These are phyloP conservation scores for Pythium sp. DNA, from an alignment of 352 stramenopile genomes.

Conservation along the genomic window DNA sequence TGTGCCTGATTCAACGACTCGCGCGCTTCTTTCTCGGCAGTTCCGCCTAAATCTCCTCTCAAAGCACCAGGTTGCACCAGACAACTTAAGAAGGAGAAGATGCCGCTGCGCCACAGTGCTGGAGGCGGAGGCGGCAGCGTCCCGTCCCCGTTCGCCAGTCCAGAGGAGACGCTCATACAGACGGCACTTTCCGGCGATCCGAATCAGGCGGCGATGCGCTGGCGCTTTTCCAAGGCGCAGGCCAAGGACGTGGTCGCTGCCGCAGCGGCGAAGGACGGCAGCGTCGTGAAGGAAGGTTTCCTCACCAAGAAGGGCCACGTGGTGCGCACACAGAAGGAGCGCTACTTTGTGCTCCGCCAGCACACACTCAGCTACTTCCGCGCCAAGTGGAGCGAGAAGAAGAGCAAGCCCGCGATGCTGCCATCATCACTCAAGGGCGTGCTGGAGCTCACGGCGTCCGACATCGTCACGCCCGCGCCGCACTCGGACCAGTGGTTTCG, in stretches of 20 bases:
- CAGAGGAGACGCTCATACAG: conserved; percentile 9
- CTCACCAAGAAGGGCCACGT: conserved; percentile 55
- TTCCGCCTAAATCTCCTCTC: not conserved
- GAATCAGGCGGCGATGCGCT: conserved; percentile 13
- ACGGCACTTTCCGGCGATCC: not conserved
- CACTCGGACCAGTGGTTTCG: conserved; percentile 62
- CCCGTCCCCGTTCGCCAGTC: conserved; percentile 13
- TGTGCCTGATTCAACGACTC: not conserved
- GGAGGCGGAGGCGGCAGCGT: not conserved
- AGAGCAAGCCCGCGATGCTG: conserved; percentile 18
- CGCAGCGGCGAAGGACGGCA: not conserved
- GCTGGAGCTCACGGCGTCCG: conserved; percentile 38
- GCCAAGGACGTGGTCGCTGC: conserved; percentile 3
- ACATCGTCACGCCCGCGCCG: conserved; percentile 46
- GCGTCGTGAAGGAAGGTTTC: conserved; percentile 34
- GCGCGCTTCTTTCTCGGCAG: conserved; percentile 2
- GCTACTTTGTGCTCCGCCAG: conserved; percentile 44
- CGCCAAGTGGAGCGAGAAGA: conserved; percentile 25
- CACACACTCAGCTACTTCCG: conserved; percentile 48
- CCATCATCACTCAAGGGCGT: conserved; percentile 38
- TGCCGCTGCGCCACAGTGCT: not conserved
- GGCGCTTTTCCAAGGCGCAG: conserved; percentile 15
- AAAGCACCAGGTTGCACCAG: not conserved
- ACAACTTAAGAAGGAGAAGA: not conserved
- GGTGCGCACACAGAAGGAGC: conserved; percentile 54